These are phyloP conservation scores for Physcomitrium patens DNA, from an alignment of 225 moss, liverwort and hornwort genomes.

Conservation along the genomic window DNA sequence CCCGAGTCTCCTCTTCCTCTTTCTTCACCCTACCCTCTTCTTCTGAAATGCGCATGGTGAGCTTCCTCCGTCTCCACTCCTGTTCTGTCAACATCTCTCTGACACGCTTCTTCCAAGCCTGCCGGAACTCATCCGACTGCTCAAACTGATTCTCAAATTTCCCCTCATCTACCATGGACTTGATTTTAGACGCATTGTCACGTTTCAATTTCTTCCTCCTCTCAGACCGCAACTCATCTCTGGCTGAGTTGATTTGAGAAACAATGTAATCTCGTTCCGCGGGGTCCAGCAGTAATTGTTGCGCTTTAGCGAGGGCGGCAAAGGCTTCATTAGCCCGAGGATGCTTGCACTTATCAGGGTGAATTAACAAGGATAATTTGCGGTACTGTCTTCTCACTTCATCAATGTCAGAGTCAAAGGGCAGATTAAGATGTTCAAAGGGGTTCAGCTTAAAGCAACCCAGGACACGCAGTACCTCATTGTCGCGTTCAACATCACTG, in stretches of 20 bases:
- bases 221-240: constrained; percentile 89
- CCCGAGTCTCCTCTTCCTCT: constrained; percentile 97
- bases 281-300: constrained; percentile 84
- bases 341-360: constrained; percentile 99
- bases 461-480: constrained; percentile 90
- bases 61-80: constrained; percentile 96
- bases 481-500: constrained; percentile 96
- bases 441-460: constrained; percentile 99
- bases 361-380: constrained; percentile 88
- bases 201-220: constrained; percentile 94
- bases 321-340: constrained; percentile 92
- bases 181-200: constrained; percentile 97
- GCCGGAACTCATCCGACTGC: constrained; percentile 88
- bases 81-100: constrained; percentile 96
- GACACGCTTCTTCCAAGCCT: constrained; percentile 95
- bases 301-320: constrained; percentile 91
- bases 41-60: constrained; percentile 98
- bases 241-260: constrained; percentile 82
- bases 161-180: constrained; percentile 98
- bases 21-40: constrained; percentile 98
- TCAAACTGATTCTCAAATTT: constrained; percentile 89
- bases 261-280: constrained; percentile 91
- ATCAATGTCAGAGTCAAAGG: constrained; percentile 80
- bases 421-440: constrained; percentile 91
- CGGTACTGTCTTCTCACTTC: constrained; percentile 95